Conservation (phyloP, 768 basidiomycete species). For the Rhodotorula babjevae region DNA sequence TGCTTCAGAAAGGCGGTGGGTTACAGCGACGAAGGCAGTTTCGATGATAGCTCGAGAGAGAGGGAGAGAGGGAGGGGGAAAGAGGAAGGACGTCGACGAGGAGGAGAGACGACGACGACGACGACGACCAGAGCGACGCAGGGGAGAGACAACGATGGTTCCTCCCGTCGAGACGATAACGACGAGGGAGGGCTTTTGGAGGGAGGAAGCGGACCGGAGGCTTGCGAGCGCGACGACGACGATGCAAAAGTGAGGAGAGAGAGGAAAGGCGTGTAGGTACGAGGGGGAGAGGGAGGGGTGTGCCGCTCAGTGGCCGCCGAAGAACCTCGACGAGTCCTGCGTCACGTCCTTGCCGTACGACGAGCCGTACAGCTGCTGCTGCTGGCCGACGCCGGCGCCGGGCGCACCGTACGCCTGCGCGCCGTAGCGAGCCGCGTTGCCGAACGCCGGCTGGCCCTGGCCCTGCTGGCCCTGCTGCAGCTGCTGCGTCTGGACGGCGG, state of each 20-base stretch:
- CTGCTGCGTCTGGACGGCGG: background rate
- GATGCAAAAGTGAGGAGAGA: background rate
- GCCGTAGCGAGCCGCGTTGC: background rate
- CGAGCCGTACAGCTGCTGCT: constrained; percentile 3
- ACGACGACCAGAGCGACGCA: background rate
- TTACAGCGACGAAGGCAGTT: background rate
- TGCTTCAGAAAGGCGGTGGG: background rate
- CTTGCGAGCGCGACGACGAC: background rate
- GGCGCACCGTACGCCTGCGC: background rate
- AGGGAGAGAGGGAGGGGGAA: background rate
- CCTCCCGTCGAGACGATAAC: background rate
- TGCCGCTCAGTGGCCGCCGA: background rate
- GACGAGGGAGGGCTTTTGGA: background rate
- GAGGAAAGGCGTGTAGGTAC: no score
- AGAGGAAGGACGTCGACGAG: background rate
- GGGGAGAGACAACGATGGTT: background rate
- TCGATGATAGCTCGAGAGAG: background rate
- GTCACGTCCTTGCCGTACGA: constrained; percentile 2
- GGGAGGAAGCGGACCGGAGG: background rate
- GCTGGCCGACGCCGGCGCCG: background rate
- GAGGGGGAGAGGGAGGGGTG: background rate
- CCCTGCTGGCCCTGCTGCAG: background rate
- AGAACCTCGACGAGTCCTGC: background rate
- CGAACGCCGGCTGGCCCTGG: background rate
- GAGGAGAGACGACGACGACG: background rate